phyloP scores from a whole-genome alignment of 164 flowering plant species.

The Tetracentron sinense region DNA sequence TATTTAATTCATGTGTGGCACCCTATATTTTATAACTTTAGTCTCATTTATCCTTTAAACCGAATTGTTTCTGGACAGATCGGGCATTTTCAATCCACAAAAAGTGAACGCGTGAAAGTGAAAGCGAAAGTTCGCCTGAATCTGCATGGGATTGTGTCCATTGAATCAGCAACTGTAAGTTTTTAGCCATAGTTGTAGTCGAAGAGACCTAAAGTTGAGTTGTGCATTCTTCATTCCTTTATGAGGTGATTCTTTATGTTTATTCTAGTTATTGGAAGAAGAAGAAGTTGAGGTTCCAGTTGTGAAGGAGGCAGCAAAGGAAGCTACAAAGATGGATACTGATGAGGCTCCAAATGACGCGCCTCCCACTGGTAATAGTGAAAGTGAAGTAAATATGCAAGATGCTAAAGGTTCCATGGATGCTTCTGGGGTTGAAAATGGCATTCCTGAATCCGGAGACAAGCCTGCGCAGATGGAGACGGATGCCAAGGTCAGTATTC shows the following conservation, averaged over 20 bases:
- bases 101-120: constrained; percentile 43
- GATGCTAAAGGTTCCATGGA: constrained; percentile 17
- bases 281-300: constrained; percentile 30
- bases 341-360: constrained; percentile 16
- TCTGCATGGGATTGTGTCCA: constrained; percentile 55
- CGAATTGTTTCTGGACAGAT: constrained; percentile 29
- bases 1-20: neutral
- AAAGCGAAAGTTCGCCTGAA: constrained; percentile 56
- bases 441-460: constrained; percentile 13
- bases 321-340: constrained; percentile 23
- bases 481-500: constrained; percentile 24
- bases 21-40: neutral
- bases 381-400: constrained; percentile 25
- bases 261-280: constrained; percentile 22
- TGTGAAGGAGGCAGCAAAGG: constrained; percentile 16
- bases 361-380: constrained; percentile 14
- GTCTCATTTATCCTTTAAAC: neutral
- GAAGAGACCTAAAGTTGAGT: no score
- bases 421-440: constrained; percentile 24
- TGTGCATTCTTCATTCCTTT: no score
- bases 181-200: neutral
- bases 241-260: neutral
- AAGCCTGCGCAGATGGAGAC: no score
- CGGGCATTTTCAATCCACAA: constrained; percentile 54
- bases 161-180: constrained; percentile 68